Evolutionary conservation across 2,329 filamentous ascomycete species (phyloP), one percentile per base, ranked within the genome.

Genomic region (Colletotrichum musae): DNA sequence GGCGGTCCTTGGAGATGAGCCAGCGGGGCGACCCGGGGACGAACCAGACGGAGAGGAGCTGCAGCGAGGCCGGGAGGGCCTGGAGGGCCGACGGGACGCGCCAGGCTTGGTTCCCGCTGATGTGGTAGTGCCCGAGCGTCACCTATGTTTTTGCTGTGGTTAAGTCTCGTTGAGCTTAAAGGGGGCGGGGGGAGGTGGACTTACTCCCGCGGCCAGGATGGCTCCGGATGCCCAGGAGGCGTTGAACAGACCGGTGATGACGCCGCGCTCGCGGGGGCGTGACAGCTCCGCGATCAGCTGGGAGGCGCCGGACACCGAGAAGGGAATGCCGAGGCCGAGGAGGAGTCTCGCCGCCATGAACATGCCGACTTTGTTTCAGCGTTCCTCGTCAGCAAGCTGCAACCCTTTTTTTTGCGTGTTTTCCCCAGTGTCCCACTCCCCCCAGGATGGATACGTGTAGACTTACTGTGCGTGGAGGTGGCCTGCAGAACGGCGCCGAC

Each of bases 171-270:
- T 32, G 28, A 32, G 6, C 28, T 7, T 32, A 4, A 32, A 32
- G 1, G 28, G 9, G 28, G 28, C 18, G 18, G 18, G 1, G 28
- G 28, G 28, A 2, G 79, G 81, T 3, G 77, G 78, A 1, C 73
- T 73, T 80, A 36, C 32, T 2, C 80, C 82, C 6, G 79, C 77
- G 1, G 81, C 80, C 1, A 80, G 62, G 36, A 81, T 78, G 2
- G 77, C 74, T 26, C 80, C 80, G 4, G 80, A 64, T 43, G 79
- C 79, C 70, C 76, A 81, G 28, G 77, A 71, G 0, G 76, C 79
- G 72, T 75, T 75, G 70, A 75, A 82, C 0, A 77, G 75, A 1
- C 75, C 79, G 54, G 79, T 80, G 16, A 75, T 74, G 12, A 47
- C 36, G 3, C 36, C 45, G 16, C 64, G 47, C 16, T 68, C 45